Evolutionary conservation across 1,284 basidiomycete species (phyloP).

Genomic region (Entoloma clypeatum): DNA sequence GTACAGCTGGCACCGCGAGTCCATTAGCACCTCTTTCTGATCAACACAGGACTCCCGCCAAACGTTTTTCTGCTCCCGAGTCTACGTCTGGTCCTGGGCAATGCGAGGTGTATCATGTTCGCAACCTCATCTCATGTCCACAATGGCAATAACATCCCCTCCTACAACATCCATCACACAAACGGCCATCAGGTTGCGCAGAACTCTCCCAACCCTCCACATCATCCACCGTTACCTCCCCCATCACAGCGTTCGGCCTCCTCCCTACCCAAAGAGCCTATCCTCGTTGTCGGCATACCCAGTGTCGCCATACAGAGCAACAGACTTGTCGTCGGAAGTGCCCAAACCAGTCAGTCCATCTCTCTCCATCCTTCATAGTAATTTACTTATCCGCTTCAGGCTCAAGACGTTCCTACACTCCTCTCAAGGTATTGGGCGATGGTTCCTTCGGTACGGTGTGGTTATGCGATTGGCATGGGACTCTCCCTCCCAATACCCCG

Average conservation of each 20-base stretch:
- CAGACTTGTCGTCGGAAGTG: constrained; percentile 64
- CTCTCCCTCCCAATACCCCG: constrained; percentile 83
- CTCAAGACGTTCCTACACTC: constrained; percentile 57
- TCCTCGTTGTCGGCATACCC: constrained; percentile 66
- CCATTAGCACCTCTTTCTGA: constrained; percentile 20
- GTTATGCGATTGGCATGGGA: constrained; percentile 99
- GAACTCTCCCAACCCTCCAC: constrained; percentile 23
- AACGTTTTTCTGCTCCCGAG: constrained; percentile 23
- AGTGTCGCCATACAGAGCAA: constrained; percentile 66
- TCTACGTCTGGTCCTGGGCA: constrained; percentile 36
- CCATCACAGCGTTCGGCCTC: constrained; percentile 28
- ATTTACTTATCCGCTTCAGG: constrained; percentile 32
- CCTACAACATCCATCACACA: constrained; percentile 32
- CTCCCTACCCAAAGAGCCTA: constrained; percentile 46
- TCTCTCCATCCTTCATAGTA: constrained; percentile 16
- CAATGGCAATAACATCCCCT: constrained; percentile 39
- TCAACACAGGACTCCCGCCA: constrained; percentile 22
- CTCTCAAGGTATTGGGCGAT: constrained; percentile 90
- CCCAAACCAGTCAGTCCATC: constrained; percentile 57
- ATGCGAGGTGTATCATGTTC: constrained; percentile 66
- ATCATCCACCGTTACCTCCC: constrained; percentile 21
- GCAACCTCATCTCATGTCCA: constrained; percentile 50
- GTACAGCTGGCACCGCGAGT: constrained; percentile 11
- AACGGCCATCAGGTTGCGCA: constrained; percentile 25
- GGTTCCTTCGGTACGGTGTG: constrained; percentile 98